phyloP scores from a whole-genome alignment of 1,284 basidiomycete species.

The Fomes fomentarius region DNA sequence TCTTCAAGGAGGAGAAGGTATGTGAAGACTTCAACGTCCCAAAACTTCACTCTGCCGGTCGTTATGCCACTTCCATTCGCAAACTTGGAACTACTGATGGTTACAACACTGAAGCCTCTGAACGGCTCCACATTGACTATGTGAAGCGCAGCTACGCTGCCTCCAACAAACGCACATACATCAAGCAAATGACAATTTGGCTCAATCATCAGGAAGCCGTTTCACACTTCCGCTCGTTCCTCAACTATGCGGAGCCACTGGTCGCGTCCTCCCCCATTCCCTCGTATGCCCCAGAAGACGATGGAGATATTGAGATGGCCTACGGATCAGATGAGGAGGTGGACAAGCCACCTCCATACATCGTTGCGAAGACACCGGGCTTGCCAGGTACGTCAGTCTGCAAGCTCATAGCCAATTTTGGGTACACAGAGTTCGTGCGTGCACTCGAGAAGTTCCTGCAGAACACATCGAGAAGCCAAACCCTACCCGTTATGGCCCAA shows the following conservation, averaged over 20 bases:
- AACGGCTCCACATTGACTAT: constrained; percentile 33
- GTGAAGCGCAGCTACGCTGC: constrained; percentile 28
- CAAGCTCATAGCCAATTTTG: constrained; percentile 5
- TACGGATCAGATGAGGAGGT: neutral
- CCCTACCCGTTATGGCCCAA: neutral
- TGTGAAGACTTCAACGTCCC: constrained; percentile 33
- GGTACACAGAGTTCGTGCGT: constrained; percentile 10
- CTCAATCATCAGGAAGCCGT: constrained; percentile 23
- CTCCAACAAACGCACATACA: constrained; percentile 23
- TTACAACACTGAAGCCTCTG: constrained; percentile 30
- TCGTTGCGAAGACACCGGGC: constrained; percentile 12
- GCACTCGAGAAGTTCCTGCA: constrained; percentile 10
- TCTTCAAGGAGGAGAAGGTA: constrained; percentile 24
- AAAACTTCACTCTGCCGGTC: constrained; percentile 32
- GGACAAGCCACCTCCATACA: neutral
- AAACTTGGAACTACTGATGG: constrained; percentile 26
- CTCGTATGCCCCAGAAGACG: neutral
- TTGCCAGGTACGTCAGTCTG: neutral
- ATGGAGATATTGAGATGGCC: neutral
- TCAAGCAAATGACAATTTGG: constrained; percentile 29
- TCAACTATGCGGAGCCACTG: constrained; percentile 9
- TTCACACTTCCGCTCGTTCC: constrained; percentile 1
- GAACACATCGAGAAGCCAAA: neutral
- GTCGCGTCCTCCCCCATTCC: neutral
- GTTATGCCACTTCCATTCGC: constrained; percentile 26